phyloP scores from a whole-genome alignment of 2,329 filamentous ascomycete species.

The Sphaceloma murrayae region DNA sequence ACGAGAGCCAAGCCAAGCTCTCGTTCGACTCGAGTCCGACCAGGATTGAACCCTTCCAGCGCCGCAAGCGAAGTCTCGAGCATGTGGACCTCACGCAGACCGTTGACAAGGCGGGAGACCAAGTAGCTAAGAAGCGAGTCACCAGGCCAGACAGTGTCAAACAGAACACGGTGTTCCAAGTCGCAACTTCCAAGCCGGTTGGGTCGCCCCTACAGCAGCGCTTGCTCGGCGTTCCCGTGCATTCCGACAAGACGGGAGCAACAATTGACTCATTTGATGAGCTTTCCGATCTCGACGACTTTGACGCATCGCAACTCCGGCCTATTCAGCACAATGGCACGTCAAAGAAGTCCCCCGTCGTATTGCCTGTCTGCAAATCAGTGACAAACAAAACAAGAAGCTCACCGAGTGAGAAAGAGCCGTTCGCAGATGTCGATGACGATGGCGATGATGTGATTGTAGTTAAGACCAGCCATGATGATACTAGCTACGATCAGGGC shows the following conservation, averaged over 20 bases:
- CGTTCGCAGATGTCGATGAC: no score
- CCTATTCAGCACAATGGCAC: not conserved
- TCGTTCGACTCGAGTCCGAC: not conserved
- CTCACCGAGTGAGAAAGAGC: no score
- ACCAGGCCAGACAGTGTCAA: no score
- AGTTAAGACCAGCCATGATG: no score
- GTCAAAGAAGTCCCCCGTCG: not conserved
- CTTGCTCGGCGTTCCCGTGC: no score
- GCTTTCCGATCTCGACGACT: slow-evolving; percentile 2
- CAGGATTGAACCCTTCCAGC: not conserved
- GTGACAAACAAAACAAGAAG: no score
- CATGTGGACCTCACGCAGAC: not conserved
- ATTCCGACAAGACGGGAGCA: no score
- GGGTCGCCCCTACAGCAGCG: no score
- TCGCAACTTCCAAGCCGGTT: not conserved
- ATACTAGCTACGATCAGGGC: no score
- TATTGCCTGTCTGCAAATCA: no score
- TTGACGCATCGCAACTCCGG: not conserved
- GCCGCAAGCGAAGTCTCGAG: not conserved
- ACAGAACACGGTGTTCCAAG: not conserved
- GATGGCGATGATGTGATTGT: no score
- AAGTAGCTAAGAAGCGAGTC: not conserved
- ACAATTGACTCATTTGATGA: no score
- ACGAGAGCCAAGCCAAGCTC: not conserved
- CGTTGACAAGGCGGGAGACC: not conserved